Conservation (phyloP, 1,284 basidiomycete species). For the Trametes polyzona region DNA sequence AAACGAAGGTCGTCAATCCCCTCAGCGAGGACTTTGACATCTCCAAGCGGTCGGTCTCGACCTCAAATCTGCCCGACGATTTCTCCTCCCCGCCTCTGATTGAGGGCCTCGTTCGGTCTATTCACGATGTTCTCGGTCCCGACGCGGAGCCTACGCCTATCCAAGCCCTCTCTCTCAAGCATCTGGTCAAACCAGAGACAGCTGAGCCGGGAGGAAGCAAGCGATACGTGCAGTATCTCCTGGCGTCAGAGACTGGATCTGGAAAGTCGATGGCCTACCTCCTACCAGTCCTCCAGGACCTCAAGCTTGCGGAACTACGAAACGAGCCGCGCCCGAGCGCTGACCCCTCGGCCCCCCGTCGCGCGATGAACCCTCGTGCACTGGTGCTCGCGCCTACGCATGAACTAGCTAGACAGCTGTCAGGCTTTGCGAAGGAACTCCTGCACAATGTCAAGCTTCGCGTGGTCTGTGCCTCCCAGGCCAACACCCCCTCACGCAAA, state of each 20-base stretch:
- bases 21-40: slow-evolving; percentile 47
- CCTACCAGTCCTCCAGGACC: slow-evolving; percentile 76
- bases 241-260: slow-evolving; percentile 88
- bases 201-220: slow-evolving; percentile 16
- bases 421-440: slow-evolving; percentile 73
- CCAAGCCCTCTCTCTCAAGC: slow-evolving; percentile 70
- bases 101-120: slow-evolving; percentile 58
- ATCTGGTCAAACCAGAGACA: slow-evolving; percentile 44
- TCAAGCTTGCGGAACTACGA: slow-evolving; percentile 63
- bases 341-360: slow-evolving; percentile 12
- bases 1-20: slow-evolving; percentile 33
- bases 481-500: slow-evolving; percentile 49
- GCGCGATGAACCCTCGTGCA: slow-evolving; percentile 65
- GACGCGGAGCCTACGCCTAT: slow-evolving; percentile 69
- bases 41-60: slow-evolving; percentile 30
- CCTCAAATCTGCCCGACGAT: slow-evolving; percentile 29
- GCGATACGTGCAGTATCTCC: slow-evolving; percentile 60
- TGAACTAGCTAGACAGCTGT: slow-evolving; percentile 82
- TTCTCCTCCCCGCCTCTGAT: slow-evolving; percentile 74
- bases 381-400: slow-evolving; percentile 87
- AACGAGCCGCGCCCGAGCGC: slow-evolving; percentile 4
- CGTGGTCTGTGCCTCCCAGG: slow-evolving; percentile 69
- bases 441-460: slow-evolving; percentile 77
- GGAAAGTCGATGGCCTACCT: slow-evolving; percentile 92
- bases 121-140: slow-evolving; percentile 59